Evolutionary conservation across 208 protist genomes (phyloP), one percentile per base, ranked within the genome.

Genomic region (Zelonia costaricensis): DNA sequence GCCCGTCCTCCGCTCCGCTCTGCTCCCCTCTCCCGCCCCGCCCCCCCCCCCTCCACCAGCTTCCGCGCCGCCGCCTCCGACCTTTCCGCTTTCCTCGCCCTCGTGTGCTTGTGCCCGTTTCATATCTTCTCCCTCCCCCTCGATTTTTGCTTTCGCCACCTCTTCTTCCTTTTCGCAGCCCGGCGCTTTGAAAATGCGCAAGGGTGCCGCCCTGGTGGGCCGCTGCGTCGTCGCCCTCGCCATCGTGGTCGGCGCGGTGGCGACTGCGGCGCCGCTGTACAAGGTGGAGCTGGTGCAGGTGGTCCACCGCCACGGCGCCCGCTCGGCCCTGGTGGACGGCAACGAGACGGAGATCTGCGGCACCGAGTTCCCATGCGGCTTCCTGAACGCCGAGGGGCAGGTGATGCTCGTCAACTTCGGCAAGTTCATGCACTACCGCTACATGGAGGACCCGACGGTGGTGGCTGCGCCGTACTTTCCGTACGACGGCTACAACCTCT

Each of bases 291-390:
- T 72, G 43, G 60, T 82, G 44, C 80, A 87, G 74, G 35, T 85
- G 22, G 58, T 83, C 30, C 82, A 88, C 56, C 82, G 82, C 42
- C 82, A 88, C 60, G 82, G 82, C 22, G 74, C 78, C 20, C 82
- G 82, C 23, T 46, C 61, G 1, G 35, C 78, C 31, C n/a, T 74
- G 16, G 56, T 70, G 4, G n/a, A 30, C 13, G 6, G 58, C 56
- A 85, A 88, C 62, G n/a, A 62, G 10, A 74, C 69, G 1, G 13
- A 58, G 16, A 74, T 89, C 47, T 89, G 83, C 58, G 65, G 58
- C 55, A 62, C 47, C 36, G 66, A 62, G 22, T 62, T 58, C 25
- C 78, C 82, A 22, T 89, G 83, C 40, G 83, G 79, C n/a, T 49
- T 75, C 36, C 69, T 89, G 20, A 89, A 64, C 38, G 12, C 47